Percentiles rank a stretch among this genome's conserved stretches.
phyloP scores from a whole-genome alignment of 2,329 filamentous ascomycete genomes.

The Acarospora socialis region DNA sequence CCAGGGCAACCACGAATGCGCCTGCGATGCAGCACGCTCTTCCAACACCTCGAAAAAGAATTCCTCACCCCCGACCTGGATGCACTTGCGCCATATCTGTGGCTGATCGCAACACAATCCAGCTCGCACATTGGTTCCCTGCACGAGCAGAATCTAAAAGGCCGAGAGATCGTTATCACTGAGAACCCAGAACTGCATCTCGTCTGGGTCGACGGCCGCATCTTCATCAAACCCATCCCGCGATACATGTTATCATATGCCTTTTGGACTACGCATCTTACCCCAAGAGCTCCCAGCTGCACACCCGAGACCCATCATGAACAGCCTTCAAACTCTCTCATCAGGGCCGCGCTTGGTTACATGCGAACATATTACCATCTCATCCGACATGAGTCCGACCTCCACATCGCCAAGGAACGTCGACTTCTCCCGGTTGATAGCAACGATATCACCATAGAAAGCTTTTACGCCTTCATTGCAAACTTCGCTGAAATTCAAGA shows the following conservation, averaged over 20 bases:
- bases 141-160: constrained; percentile 14
- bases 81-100: constrained; percentile 3
- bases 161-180: constrained; percentile 17
- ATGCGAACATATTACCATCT: constrained; percentile 10
- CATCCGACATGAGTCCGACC: constrained; percentile 5
- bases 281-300: too few relatives aligned
- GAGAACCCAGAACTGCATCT: constrained; percentile 19
- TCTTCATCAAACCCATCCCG: constrained; percentile 24
- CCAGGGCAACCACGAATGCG: constrained; percentile 1
- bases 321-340: too few relatives aligned
- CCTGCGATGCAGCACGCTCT: neutral
- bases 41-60: constrained; percentile 1
- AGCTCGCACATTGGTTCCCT: constrained; percentile 8
- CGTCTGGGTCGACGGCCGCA: constrained; percentile 17
- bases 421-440: neutral
- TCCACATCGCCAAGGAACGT: neutral
- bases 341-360: constrained; percentile 10
- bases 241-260: constrained; percentile 23
- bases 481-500: neutral
- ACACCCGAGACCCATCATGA: too few relatives aligned
- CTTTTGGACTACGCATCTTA: too few relatives aligned
- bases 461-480: constrained; percentile 1
- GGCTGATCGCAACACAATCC: constrained; percentile 5
- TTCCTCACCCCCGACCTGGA: constrained; percentile 2
- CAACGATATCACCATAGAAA: constrained; percentile 2